Conservation (phyloP, 306 rosid genomes). For the Quercus robur region DNA sequence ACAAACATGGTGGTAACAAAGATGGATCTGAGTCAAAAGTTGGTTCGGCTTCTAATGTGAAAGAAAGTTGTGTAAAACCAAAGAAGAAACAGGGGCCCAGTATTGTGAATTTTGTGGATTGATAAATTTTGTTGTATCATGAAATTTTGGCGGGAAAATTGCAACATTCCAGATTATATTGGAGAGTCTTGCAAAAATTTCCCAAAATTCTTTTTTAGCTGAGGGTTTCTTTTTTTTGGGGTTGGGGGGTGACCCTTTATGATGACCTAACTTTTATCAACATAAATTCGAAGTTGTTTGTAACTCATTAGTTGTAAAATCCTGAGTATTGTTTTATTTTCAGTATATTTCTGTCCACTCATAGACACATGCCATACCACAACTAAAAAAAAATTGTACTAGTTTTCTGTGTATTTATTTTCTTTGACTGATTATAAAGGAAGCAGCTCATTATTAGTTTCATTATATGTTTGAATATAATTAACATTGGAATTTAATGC, state of each 20-base stretch:
- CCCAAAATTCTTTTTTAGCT: background rate
- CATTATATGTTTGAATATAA: no score
- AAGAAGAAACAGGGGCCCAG: constrained; percentile 67
- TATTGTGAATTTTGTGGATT: constrained; percentile 63
- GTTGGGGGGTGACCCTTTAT: background rate
- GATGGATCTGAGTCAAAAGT: constrained; percentile 30
- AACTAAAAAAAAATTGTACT: no score
- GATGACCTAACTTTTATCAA: background rate
- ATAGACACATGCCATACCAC: no score
- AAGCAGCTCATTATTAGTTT: background rate
- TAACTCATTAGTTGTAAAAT: no score
- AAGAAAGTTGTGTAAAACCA: constrained; percentile 35
- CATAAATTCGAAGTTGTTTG: no score
- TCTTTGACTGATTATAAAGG: background rate
- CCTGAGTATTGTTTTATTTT: no score
- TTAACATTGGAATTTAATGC: no score
- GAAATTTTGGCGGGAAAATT: constrained; percentile 8
- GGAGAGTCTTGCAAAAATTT: background rate
- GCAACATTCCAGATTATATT: background rate
- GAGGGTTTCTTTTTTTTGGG: no score
- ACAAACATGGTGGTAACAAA: constrained; percentile 27
- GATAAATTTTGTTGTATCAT: constrained; percentile 1
- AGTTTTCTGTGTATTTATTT: background rate
- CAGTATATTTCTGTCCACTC: no score
- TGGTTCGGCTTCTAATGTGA: constrained; percentile 13